Percentiles rank a stretch among this genome's conserved stretches.
phyloP scores from a whole-genome alignment of 495 filamentous ascomycete genomes.

The Penicillium turbatum region DNA sequence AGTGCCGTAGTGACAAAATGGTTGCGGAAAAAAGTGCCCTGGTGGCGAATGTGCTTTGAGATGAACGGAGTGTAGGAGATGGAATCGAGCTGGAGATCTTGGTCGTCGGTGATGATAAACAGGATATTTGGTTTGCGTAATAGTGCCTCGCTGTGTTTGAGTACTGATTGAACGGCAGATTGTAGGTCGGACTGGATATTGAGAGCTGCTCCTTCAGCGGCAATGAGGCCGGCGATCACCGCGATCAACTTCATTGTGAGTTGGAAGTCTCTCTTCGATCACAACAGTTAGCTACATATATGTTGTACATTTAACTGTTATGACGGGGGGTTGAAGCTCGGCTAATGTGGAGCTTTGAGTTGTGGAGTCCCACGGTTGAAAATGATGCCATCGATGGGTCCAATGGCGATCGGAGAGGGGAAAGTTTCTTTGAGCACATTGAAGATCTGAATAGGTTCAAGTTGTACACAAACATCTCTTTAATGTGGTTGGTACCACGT shows the following conservation, averaged over 20 bases:
- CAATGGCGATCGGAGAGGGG: conserved; percentile 9
- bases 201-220: conserved; percentile 8
- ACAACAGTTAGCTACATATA: no score
- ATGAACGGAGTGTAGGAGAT: conserved; percentile 55
- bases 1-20: conserved; percentile 62
- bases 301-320: no score
- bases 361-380: not conserved
- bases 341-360: conserved; percentile 5
- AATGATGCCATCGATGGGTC: conserved; percentile 24
- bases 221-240: conserved; percentile 8
- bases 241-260: conserved; percentile 24
- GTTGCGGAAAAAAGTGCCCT: conserved; percentile 52
- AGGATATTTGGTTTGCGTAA: conserved; percentile 51
- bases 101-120: conserved; percentile 64
- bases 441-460: not conserved
- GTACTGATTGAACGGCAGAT: conserved; percentile 8
- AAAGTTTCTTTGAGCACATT: not conserved
- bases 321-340: not conserved
- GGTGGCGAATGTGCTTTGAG: conserved; percentile 46
- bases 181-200: conserved; percentile 10
- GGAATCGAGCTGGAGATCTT: conserved; percentile 58
- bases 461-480: no score
- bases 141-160: conserved; percentile 3
- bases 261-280: not conserved
- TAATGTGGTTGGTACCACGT: not conserved